Conservation (phyloP, 352 stramenopile genomes). For the Globisporangium splendens region DNA sequence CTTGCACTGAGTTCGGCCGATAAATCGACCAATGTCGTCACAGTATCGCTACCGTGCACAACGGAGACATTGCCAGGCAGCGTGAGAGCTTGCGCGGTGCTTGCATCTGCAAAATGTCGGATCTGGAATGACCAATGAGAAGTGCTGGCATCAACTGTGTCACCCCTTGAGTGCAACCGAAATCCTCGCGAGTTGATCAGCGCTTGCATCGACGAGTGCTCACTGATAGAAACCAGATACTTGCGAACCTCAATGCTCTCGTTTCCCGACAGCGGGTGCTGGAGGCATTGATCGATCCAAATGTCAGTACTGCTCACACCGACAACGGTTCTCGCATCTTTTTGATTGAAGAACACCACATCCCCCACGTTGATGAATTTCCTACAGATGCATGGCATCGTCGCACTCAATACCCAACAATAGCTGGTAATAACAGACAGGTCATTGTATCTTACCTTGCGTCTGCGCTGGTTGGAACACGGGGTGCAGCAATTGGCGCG, state of each 20-base stretch:
- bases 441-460: constrained; percentile 22
- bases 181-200: constrained; percentile 47
- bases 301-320: constrained; percentile 35
- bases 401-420: too few species aligned
- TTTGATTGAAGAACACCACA: constrained; percentile 45
- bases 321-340: constrained; percentile 46
- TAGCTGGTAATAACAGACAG: too few species aligned
- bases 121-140: constrained; percentile 40
- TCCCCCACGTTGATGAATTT: constrained; percentile 47
- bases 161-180: constrained; percentile 42
- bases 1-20: constrained; percentile 24
- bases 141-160: constrained; percentile 26
- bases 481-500: constrained; percentile 28
- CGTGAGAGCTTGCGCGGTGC: constrained; percentile 19
- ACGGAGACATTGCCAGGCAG: constrained; percentile 51
- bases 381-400: constrained; percentile 15
- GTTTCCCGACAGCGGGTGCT: constrained; percentile 31
- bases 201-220: constrained; percentile 42
- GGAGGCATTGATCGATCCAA: constrained; percentile 44
- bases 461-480: constrained; percentile 39
- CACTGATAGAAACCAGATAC: constrained; percentile 35
- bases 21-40: constrained; percentile 41
- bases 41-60: constrained; percentile 35
- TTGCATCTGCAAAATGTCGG: constrained; percentile 50
- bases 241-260: constrained; percentile 49